phyloP scores from a whole-genome alignment of 1,139 yeast genomes.

The Candida sanyaensis region DNA sequence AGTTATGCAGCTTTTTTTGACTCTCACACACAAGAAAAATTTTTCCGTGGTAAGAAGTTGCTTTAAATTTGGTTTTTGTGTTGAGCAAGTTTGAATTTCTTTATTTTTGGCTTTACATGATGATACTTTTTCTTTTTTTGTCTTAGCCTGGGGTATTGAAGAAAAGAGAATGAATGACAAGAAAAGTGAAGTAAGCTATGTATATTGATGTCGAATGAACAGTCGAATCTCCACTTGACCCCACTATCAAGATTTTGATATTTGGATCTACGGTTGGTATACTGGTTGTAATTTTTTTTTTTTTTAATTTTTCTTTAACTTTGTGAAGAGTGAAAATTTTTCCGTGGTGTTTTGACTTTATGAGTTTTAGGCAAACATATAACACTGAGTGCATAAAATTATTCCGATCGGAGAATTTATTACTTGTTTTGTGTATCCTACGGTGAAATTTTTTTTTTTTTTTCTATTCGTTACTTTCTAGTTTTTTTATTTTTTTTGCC shows the following conservation, averaged over 20 bases:
- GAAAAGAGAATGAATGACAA: too few species aligned
- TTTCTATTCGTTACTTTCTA: background rate
- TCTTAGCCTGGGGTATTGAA: too few species aligned
- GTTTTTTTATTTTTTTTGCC: background rate
- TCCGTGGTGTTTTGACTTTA: background rate
- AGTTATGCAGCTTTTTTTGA: constrained; percentile 1
- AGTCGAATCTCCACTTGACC: constrained; percentile 1
- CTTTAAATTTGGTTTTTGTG: too few species aligned
- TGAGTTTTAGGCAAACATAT: background rate
- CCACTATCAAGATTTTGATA: background rate
- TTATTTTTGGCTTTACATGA: background rate
- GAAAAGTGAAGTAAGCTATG: background rate
- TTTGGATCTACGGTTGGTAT: constrained; percentile 1
- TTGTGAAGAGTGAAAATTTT: background rate
- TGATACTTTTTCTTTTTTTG: background rate
- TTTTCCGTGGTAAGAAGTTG: background rate
- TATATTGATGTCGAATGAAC: background rate
- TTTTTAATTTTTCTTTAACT: background rate
- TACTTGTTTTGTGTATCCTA: background rate
- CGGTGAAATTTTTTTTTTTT: background rate
- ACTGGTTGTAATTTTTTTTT: background rate
- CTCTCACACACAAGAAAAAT: background rate
- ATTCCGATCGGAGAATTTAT: constrained; percentile 9
- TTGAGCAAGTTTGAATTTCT: background rate
- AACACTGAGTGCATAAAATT: constrained; percentile 5